Evolutionary conservation across 75 land plant species (phyloP), one percentile per base, ranked within the genome.

Genomic region (Picea glauca): DNA sequence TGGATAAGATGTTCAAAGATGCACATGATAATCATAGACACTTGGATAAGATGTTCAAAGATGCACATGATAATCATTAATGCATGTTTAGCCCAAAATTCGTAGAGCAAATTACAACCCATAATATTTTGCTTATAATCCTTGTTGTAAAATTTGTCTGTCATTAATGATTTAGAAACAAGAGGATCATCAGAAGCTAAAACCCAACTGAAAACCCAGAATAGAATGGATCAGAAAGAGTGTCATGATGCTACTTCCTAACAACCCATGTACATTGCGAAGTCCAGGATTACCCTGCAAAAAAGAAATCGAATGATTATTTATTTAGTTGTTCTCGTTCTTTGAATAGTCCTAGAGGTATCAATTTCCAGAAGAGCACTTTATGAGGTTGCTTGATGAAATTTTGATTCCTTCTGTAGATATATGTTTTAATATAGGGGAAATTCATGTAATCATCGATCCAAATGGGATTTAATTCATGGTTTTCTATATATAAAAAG

Each of bases 211-310:
- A 72, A 94, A 86, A 23, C 98, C 98, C 60, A 92, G 80, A 15
- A 87, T 82, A 3, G 87, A 86, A 84, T 94, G 95, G n/a, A 94
- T 62, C 2, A 94, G 81, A 82, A 94, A 94, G 13, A 94, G 74
- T 0, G 88, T 72, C 95, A 94, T 93, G 65, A 94, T 93, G 58
- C 95, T 87, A 64, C 93, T 90, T 7, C 98, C 98, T 21, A 94
- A 81, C 1, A 88, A 80, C 17, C 91, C 93, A 79, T 93, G 98
- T 12, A 89, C 89, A 73, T 86, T 90, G 46, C 95, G 75, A 63
- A 94, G 57, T n/a, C 84, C 89, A 38, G 93, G 90, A 81, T 91
- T 89, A 13, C 85, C 91, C 96, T 94, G 84, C 83, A 58, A 26
- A 17, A 59, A 8, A 77, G 20, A 38, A 46, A 50, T 43, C 50